phyloP scores from a whole-genome alignment of 2,329 filamentous ascomycete genomes.

The Fonsecaea pedrosoi region DNA sequence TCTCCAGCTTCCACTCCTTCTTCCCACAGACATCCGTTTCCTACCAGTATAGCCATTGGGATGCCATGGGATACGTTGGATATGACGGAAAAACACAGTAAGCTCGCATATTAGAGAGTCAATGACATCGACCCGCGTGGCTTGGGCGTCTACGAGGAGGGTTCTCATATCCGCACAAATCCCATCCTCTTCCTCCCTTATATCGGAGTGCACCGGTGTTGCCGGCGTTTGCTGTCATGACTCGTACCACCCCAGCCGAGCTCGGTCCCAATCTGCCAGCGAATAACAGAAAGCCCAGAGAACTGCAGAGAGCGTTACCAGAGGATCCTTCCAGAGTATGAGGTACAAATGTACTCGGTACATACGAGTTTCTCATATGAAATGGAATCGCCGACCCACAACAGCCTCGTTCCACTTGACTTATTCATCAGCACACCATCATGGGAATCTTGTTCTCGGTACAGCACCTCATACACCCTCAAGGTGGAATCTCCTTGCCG shows the following conservation, averaged over 20 bases:
- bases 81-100: constrained; percentile 21
- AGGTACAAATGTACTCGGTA: not conserved
- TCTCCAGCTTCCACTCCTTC: constrained; percentile 26
- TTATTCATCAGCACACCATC: constrained; percentile 17
- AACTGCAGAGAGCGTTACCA: not conserved
- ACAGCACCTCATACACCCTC: constrained; percentile 9
- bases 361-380: no score
- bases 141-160: not conserved
- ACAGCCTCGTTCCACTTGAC: constrained; percentile 17
- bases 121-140: not conserved
- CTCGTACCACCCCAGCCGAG: not conserved
- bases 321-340: not conserved
- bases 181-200: not conserved
- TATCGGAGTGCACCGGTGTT: not conserved
- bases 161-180: not conserved
- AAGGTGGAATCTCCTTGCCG: constrained; percentile 38
- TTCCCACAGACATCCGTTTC: constrained; percentile 18
- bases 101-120: constrained; percentile 19
- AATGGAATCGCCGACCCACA: not conserved
- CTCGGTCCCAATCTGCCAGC: not conserved
- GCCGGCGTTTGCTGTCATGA: not conserved
- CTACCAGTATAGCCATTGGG: constrained; percentile 18
- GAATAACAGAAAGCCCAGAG: not conserved
- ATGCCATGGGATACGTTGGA: constrained; percentile 7
- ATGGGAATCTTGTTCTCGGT: not conserved